Evolutionary conservation across 148 eudicot species (phyloP).

Genomic region (Heliosperma pusillum): DNA sequence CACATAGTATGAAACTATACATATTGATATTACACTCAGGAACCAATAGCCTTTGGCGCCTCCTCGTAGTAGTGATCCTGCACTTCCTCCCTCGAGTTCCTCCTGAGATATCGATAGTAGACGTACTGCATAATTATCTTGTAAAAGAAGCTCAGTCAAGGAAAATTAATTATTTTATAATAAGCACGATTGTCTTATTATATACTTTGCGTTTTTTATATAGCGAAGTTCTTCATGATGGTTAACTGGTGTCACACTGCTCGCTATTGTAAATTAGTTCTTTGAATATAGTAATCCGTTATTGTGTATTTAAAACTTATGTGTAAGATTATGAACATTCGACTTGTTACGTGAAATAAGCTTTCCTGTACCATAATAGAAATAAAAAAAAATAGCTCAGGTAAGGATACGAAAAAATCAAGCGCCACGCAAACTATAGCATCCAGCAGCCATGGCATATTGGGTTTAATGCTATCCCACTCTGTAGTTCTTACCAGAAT

Average conservation of each 20-base stretch:
- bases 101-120: conserved; percentile 63
- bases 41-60: conserved; percentile 33
- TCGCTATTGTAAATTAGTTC: too few relatives aligned
- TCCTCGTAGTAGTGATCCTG: conserved; percentile 34
- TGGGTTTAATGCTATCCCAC: conserved; percentile 62
- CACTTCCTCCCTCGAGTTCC: conserved; percentile 24
- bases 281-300: too few relatives aligned
- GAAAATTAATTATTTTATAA: conserved; percentile 11
- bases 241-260: not conserved
- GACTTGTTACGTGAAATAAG: too few relatives aligned
- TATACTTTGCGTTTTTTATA: too few relatives aligned
- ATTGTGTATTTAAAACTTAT: too few relatives aligned
- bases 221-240: too few relatives aligned
- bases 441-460: conserved; percentile 95
- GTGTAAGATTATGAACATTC: too few relatives aligned
- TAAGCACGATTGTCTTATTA: not conserved
- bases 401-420: conserved; percentile 87
- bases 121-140: conserved; percentile 85
- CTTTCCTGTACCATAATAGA: too few relatives aligned
- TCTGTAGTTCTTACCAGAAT: conserved; percentile 61
- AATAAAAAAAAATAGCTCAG: not conserved
- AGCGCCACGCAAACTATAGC: conserved; percentile 78
- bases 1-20: not conserved
- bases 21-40: conserved; percentile 9
- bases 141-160: conserved; percentile 34